Conservation (phyloP, 2,329 filamentous ascomycete species). For the Anthostomella pinea region DNA sequence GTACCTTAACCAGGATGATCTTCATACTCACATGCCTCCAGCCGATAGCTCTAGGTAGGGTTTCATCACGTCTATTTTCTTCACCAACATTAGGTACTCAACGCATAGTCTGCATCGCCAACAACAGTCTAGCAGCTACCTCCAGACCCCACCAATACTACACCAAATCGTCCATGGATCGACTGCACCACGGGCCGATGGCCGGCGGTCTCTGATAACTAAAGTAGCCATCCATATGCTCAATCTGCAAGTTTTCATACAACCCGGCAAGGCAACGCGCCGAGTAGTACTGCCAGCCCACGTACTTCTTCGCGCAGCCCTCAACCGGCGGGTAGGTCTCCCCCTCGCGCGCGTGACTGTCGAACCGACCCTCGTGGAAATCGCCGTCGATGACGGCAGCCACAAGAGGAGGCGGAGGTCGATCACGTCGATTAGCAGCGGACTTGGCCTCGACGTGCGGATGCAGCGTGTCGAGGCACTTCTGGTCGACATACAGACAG, state of each 20-base stretch:
- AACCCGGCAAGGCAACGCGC: neutral
- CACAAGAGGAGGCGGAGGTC: neutral
- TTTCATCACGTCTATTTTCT: no score
- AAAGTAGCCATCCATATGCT: slow-evolving; percentile 5
- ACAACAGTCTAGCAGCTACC: no score
- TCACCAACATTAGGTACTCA: no score
- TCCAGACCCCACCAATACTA: no score
- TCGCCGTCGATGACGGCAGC: neutral
- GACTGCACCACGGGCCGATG: no score
- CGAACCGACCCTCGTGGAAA: neutral
- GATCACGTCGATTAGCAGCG: no score
- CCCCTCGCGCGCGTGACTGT: neutral
- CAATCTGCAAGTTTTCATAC: neutral
- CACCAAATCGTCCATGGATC: no score
- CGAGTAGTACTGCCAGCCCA: slow-evolving; percentile 2
- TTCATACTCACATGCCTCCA: no score
- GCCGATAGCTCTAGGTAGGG: no score
- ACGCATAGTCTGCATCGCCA: no score
- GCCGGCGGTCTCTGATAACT: no score
- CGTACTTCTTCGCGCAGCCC: slow-evolving; percentile 5
- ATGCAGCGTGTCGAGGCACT: slow-evolving; percentile 4
- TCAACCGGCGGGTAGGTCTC: slow-evolving; percentile 2
- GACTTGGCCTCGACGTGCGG: neutral
- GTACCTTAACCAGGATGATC: no score
- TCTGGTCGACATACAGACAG: slow-evolving; percentile 7